Conservation (phyloP, 2,329 filamentous ascomycete species). For the Botrytis pseudocinerea region DNA sequence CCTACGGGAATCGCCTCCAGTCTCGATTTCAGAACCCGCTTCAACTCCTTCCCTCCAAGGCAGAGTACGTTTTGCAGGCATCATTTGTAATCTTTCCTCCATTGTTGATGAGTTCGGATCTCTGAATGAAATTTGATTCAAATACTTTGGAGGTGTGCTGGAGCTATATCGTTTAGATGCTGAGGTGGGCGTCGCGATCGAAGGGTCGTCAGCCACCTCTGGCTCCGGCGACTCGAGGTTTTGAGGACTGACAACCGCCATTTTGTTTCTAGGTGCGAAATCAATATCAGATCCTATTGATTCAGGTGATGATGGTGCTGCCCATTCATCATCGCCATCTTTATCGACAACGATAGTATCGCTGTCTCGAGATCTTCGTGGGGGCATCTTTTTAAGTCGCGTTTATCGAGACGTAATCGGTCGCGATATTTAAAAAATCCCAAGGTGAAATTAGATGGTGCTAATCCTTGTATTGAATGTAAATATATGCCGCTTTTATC, state of each 20-base stretch:
- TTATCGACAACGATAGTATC: conserved; percentile 36
- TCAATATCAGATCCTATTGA: conserved; percentile 29
- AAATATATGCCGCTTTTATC: conserved; percentile 20
- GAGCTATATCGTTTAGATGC: conserved; percentile 1
- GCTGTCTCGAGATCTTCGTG: conserved; percentile 24
- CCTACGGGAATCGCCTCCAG: conserved; percentile 39
- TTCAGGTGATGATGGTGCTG: conserved; percentile 30
- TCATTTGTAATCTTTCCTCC: conserved; percentile 38
- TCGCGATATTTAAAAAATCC: conserved; percentile 21
- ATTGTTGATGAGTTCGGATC: conserved; percentile 30
- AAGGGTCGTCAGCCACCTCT: conserved; percentile 8
- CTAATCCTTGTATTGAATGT: conserved; percentile 21
- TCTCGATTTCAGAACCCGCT: conserved; percentile 38
- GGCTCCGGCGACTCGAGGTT: conserved; percentile 37
- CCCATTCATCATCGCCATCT: conserved; percentile 34
- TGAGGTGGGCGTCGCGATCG: background rate
- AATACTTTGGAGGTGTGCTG: conserved; percentile 17
- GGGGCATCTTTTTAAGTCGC: conserved; percentile 16
- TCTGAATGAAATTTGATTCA: conserved; percentile 22
- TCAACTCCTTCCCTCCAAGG: conserved; percentile 40
- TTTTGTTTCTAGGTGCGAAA: conserved; percentile 18
- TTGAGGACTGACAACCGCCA: conserved; percentile 32
- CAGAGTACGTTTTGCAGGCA: conserved; percentile 38
- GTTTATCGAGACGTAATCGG: conserved; percentile 8
- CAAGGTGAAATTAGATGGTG: conserved; percentile 20